Evolutionary conservation across 345 rosid species (phyloP), one percentile per base, ranked within the genome.

Genomic region (Streptanthus diversifolius): DNA sequence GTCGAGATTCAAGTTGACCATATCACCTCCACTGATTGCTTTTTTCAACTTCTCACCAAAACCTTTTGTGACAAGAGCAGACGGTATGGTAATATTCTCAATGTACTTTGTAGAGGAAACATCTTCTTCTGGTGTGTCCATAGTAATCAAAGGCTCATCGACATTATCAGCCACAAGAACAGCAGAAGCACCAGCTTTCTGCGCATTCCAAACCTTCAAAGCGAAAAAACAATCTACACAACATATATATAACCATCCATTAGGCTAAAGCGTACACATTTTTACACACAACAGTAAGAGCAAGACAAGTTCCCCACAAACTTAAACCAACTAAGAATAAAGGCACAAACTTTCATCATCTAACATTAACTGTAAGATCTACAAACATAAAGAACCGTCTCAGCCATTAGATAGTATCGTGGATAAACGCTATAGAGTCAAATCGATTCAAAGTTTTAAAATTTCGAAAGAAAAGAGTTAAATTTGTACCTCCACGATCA

Each of bases 191-290:
- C 98, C 97, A 0, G 88, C 98, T 79, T 87, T 88, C 81, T 95
- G 99, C 32, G 91, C 97, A 82, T 91, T 95, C 96, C 96, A 95
- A 1, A 88, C 98, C 80, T 95, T 95, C 73, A 91, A 82, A 37
- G 99, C 93, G 43, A 95, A 95, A 77, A 88, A 90, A 80, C 99
- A 95, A 84, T 90, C 99, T 95, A 85, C 77, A 61, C 30, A 21
- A 54, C 39, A 25, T 5, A 29, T 36, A 41, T 1, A 9, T 61
- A 56, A 45, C 13, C 7, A 8, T n/a, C 12, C 10, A 35, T 35
- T 9, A 35, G 39, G 39, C 39, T 35, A 70, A 35, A 36, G 44
- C 5, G 15, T 40, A 14, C 11, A 36, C 8, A 33, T 33, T 7
- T 33, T 7, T 33, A 33, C 8, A 10, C 36, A 33, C 2, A 33